phyloP scores from a whole-genome alignment of 106 monocot genomes.

The Amphibolis antarctica region DNA sequence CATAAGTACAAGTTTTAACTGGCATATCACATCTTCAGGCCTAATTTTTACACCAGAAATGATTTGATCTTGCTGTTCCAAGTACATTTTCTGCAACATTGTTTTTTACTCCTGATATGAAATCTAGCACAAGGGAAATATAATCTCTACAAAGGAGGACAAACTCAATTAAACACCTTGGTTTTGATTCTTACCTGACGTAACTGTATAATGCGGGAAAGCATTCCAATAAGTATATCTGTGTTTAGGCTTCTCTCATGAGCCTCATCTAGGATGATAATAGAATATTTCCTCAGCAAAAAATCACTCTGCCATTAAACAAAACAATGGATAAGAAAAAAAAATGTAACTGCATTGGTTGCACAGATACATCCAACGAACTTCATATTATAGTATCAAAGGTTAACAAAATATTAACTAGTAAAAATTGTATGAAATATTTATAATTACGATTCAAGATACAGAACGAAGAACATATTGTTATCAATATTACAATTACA shows the following conservation, averaged over 20 bases:
- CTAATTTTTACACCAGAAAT: conserved; percentile 33
- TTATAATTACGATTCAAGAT: too few species aligned
- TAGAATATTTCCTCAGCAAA: conserved; percentile 66
- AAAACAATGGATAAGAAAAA: conserved; percentile 3
- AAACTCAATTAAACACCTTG: background rate
- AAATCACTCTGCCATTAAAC: conserved; percentile 65
- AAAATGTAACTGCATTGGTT: background rate
- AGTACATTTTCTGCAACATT: conserved; percentile 42
- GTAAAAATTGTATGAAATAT: too few species aligned
- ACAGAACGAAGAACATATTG: too few species aligned
- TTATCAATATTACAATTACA: too few species aligned
- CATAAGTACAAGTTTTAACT: conserved; percentile 79
- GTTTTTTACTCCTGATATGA: background rate
- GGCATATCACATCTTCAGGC: conserved; percentile 41
- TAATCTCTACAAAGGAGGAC: background rate
- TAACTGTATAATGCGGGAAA: conserved; percentile 64
- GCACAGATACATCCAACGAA: too few species aligned
- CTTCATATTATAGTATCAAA: too few species aligned
- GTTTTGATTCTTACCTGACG: conserved; percentile 41
- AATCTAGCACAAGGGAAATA: conserved; percentile 2
- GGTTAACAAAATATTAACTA: too few species aligned
- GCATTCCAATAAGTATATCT: conserved; percentile 95
- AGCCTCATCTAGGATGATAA: conserved; percentile 92
- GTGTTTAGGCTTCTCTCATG: conserved; percentile 99
- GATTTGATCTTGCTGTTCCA: conserved; percentile 60